Conservation (phyloP, 2,329 filamentous ascomycete species). For the Plenodomus lindquistii region DNA sequence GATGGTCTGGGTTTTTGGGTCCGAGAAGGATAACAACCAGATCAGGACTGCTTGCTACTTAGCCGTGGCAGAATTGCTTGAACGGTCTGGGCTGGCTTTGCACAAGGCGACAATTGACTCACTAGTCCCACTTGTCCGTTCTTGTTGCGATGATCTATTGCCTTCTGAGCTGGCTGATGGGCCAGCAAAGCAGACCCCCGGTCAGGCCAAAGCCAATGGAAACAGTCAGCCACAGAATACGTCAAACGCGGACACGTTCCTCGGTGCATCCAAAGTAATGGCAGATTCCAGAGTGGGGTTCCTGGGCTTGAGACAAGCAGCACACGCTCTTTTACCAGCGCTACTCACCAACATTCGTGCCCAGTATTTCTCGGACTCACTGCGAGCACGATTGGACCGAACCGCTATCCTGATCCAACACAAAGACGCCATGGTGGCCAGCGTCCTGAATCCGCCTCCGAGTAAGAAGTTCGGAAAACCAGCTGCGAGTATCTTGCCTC, state of each 20-base stretch:
- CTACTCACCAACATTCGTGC: constrained; percentile 68
- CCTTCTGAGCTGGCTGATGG: constrained; percentile 44
- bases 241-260: constrained; percentile 74
- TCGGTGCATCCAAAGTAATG: constrained; percentile 49
- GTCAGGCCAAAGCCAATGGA: constrained; percentile 48
- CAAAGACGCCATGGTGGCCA: constrained; percentile 76
- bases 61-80: constrained; percentile 62
- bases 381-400: constrained; percentile 77
- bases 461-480: constrained; percentile 63
- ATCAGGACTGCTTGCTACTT: constrained; percentile 66
- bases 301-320: constrained; percentile 58
- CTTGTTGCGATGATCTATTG: constrained; percentile 76
- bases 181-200: constrained; percentile 42
- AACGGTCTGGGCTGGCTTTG: constrained; percentile 66
- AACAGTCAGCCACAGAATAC: constrained; percentile 41
- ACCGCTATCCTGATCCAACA: constrained; percentile 73
- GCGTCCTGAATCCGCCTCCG: constrained; percentile 76
- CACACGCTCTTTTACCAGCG: constrained; percentile 63
- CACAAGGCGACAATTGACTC: constrained; percentile 67
- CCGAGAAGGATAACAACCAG: constrained; percentile 53
- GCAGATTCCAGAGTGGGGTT: constrained; percentile 43
- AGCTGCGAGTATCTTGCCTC: constrained; percentile 76
- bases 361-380: constrained; percentile 67
- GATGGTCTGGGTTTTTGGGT: constrained; percentile 68
- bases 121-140: constrained; percentile 64